Evolutionary conservation across 768 basidiomycete species (phyloP).

Genomic region (Lactifluus hygrophoroides): DNA sequence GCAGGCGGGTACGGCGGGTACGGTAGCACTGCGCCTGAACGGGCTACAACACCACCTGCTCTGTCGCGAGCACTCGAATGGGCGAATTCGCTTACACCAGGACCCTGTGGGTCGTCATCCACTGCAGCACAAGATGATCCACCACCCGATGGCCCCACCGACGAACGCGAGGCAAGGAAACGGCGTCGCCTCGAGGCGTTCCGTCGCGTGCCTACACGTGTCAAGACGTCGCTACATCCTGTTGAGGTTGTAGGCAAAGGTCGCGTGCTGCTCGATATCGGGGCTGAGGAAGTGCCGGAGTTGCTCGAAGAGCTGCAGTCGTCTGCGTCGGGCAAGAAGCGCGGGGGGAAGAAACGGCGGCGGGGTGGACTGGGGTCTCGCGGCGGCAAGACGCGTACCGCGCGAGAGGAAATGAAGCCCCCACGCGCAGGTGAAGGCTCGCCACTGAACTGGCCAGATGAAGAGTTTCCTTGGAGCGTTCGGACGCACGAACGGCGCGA

Average conservation of each 20-base stretch:
- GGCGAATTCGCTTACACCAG: conserved; percentile 36
- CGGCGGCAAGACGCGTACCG: conserved; percentile 5
- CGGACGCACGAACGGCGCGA: conserved; percentile 48
- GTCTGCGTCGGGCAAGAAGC: conserved; percentile 32
- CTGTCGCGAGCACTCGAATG: conserved; percentile 49
- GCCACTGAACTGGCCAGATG: conserved; percentile 71
- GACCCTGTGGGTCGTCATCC: conserved; percentile 31
- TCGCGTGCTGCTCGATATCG: conserved; percentile 56
- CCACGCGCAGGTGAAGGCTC: conserved; percentile 3
- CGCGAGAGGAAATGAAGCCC: not conserved
- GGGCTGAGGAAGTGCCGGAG: conserved; percentile 34
- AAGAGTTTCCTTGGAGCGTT: conserved; percentile 70
- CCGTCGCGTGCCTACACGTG: conserved; percentile 25
- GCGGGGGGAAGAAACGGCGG: conserved; percentile 41
- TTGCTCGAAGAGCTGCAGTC: conserved; percentile 17
- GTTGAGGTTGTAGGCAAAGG: conserved; percentile 62
- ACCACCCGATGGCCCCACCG: conserved; percentile 16
- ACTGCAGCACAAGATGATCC: conserved; percentile 24
- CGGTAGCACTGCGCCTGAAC: conserved; percentile 29
- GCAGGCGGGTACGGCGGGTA: conserved; percentile 75
- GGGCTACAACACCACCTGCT: conserved; percentile 21
- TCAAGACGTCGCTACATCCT: conserved; percentile 41
- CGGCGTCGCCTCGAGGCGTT: conserved; percentile 65
- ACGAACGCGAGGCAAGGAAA: conserved; percentile 58
- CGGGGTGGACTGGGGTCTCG: conserved; percentile 25